Conservation (phyloP, 441 rosid genomes). For the Gossypium schwendimanii region DNA sequence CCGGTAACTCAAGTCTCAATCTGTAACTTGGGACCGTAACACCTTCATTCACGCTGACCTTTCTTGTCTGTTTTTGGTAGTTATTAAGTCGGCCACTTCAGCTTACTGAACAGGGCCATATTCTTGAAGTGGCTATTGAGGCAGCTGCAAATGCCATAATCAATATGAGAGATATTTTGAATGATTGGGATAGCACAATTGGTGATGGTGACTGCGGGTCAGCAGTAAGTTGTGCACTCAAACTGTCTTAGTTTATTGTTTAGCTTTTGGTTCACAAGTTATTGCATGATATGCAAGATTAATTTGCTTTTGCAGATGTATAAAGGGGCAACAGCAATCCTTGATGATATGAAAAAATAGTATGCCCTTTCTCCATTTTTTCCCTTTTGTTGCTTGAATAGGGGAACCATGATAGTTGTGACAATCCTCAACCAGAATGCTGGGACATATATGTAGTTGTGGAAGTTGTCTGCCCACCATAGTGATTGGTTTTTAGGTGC, state of each 20-base stretch:
- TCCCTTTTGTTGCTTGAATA: background rate
- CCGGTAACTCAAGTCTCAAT: no score
- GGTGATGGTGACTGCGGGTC: conserved; percentile 99
- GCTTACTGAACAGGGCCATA: conserved; percentile 56
- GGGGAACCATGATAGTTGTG: background rate
- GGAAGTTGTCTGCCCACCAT: background rate
- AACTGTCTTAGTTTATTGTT: conserved; percentile 12
- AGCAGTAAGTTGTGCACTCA: conserved; percentile 51
- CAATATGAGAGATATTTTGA: conserved; percentile 57
- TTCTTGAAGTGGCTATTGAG: conserved; percentile 78
- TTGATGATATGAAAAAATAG: conserved; percentile 78
- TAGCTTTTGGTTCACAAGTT: conserved; percentile 6
- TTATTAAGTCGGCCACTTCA: conserved; percentile 55
- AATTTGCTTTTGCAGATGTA: conserved; percentile 52
- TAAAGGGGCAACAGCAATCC: conserved; percentile 76
- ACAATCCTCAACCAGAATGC: background rate
- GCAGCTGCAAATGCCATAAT: conserved; percentile 73
- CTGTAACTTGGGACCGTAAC: background rate
- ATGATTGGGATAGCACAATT: conserved; percentile 91
- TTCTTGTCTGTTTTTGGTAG: conserved; percentile 33
- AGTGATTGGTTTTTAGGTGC: background rate
- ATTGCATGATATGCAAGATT: conserved; percentile 9
- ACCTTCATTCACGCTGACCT: no score
- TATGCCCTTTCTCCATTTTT: conserved; percentile 32
- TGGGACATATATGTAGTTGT: background rate